Evolutionary conservation across 495 filamentous ascomycete species (phyloP), one percentile per base, ranked within the genome.

Genomic region (Aspergillus sclerotioniger): DNA sequence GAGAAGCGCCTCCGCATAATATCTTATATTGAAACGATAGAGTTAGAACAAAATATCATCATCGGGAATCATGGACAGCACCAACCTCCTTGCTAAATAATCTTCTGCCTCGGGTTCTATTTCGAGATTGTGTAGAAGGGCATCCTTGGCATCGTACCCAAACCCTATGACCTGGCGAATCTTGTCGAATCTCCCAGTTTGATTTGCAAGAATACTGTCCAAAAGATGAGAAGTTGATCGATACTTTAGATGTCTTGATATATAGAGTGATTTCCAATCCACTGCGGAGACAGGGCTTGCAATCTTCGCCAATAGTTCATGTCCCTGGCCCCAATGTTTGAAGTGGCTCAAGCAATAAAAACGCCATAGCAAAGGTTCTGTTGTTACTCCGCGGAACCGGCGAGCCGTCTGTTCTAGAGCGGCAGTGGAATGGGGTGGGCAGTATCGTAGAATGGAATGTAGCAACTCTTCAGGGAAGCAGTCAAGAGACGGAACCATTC

Each of bases 61-160:
- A 54, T 52, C 47, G 17, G 9, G 37, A 28, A 44, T 9, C 39
- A 54, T 32, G 54, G 67, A 50, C 59, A 52, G 70, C 33, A 60
- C 69, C 37, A 51, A 96, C 86, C 89, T 88, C 75, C 91, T 81
- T 15, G 94, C 90, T 61, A 98, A 72, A 51, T 87, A 80, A 76
- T 98, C 92, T 19, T 89, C 84, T 12, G 69, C 76, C 15, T 82
- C 76, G n/a, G 86, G 79, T 31, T 78, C 75, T 32, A 80, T 74
- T 9, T 74, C 71, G 49, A 80, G 81, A 62, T 96, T 84, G 56
- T 80, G 77, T 43, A 93, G 61, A 37, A 98, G 78, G 20, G 83
- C 85, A 67, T 96, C 94, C 67, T 96, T 96, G 19, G 84, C 90
- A 80, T 98, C 91, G 57, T 90, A 93, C 1, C 92, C 94, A 61